Evolutionary conservation across 148 eudicot genomes (phyloP).

Genomic region (Vaccinium corymbosum): DNA sequence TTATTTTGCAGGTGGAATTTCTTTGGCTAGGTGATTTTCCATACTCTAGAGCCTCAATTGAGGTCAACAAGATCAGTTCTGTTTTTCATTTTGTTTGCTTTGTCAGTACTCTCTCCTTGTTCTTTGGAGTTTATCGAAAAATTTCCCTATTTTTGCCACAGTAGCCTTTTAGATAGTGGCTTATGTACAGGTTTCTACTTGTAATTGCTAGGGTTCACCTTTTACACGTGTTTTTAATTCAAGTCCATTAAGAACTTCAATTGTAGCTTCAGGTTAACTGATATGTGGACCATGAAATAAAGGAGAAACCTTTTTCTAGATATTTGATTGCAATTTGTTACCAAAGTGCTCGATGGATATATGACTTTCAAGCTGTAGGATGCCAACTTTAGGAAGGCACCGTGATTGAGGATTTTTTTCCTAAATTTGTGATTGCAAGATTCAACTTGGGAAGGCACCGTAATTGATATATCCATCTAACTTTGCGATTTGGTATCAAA

Average conservation of each 20-base stretch:
- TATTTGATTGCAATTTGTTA: neutral
- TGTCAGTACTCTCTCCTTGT: neutral
- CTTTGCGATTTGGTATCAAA: neutral
- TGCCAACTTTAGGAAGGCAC: neutral
- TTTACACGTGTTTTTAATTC: neutral
- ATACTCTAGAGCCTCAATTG: neutral
- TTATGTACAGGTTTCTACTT: neutral
- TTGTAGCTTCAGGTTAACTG: neutral
- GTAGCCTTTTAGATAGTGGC: neutral
- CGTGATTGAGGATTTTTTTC: neutral
- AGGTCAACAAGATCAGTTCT: neutral
- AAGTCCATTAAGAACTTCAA: neutral
- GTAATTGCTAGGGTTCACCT: neutral
- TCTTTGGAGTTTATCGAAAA: neutral
- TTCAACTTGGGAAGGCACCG: no score
- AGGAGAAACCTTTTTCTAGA: neutral
- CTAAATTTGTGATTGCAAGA: no score
- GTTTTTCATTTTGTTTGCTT: neutral
- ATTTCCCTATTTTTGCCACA: neutral
- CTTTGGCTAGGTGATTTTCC: neutral
- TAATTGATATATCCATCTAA: neutral
- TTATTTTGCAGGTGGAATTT: slow-evolving; percentile 1
- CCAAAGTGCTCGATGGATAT: neutral
- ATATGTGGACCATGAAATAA: neutral
- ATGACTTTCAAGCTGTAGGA: neutral